These are phyloP conservation scores for Clonostachys byssicola DNA, from an alignment of 2,329 filamentous ascomycete genomes.

Conservation along the genomic window DNA sequence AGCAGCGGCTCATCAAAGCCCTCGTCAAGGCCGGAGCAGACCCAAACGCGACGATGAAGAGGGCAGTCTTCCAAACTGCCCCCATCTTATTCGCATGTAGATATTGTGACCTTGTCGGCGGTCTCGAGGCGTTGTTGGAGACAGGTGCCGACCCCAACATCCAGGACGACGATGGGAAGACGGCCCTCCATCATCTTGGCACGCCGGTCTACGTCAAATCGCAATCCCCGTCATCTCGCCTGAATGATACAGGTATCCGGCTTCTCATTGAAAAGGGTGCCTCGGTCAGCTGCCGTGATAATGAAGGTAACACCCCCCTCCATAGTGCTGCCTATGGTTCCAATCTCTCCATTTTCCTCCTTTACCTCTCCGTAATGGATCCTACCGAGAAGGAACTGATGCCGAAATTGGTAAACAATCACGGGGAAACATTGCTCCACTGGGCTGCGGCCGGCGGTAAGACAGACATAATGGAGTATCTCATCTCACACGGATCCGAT, in stretches of 20 bases:
- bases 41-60: too few relatives aligned
- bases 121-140: constrained; percentile 13
- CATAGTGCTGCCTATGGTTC: constrained; percentile 8
- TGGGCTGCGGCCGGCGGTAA: constrained; percentile 16
- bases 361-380: not conserved
- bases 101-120: constrained; percentile 5
- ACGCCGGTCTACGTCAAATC: not conserved
- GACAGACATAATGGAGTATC: constrained; percentile 8
- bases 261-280: constrained; percentile 12
- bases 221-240: not conserved
- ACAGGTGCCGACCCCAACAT: constrained; percentile 15
- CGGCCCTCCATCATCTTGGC: constrained; percentile 12
- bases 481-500: constrained; percentile 8
- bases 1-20: not conserved
- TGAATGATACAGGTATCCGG: constrained; percentile 6
- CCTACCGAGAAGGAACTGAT: not conserved
- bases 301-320: constrained; percentile 13
- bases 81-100: not conserved
- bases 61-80: not conserved
- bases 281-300: constrained; percentile 7
- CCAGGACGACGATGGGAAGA: constrained; percentile 3
- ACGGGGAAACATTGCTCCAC: constrained; percentile 18
- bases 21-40: not conserved
- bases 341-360: not conserved
- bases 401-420: constrained; percentile 5